Percentiles rank a stretch among this genome's conserved stretches.
Conservation (phyloP, 768 basidiomycete species). For the Crassisporium funariophilum region DNA sequence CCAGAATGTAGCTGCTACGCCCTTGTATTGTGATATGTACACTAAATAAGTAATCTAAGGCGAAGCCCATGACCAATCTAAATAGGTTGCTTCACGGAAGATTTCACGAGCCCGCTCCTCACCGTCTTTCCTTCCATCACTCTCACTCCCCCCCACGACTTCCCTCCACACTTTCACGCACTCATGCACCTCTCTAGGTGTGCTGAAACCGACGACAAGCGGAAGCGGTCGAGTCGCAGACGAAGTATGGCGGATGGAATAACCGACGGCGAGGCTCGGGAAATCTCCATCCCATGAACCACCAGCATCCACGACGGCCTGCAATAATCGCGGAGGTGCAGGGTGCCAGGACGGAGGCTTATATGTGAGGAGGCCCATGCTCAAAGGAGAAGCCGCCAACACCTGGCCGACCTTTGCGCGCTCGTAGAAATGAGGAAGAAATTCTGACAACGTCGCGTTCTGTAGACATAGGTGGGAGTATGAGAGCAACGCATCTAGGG, state of each 20-base stretch:
- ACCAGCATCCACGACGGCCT: constrained; percentile 43
- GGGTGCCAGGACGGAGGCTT: constrained; percentile 75
- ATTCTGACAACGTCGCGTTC: constrained; percentile 60
- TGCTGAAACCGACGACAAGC: constrained; percentile 73
- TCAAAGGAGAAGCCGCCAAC: constrained; percentile 78
- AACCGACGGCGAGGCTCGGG: constrained; percentile 73
- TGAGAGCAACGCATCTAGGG: constrained; percentile 77
- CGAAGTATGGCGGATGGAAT: constrained; percentile 54
- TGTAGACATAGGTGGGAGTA: constrained; percentile 83
- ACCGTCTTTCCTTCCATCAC: constrained; percentile 39
- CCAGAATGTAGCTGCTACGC: background rate
- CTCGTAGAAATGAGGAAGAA: constrained; percentile 54
- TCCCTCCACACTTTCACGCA: constrained; percentile 69
- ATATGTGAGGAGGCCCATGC: constrained; percentile 76
- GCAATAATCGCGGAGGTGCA: constrained; percentile 53
- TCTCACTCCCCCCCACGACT: constrained; percentile 40
- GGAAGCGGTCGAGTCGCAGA: constrained; percentile 48
- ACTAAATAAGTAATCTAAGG: no score
- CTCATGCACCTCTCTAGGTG: constrained; percentile 73
- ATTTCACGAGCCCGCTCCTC: constrained; percentile 45
- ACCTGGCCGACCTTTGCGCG: constrained; percentile 72
- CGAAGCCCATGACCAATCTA: constrained; percentile 77
- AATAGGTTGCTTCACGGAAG: constrained; percentile 52
- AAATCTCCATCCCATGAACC: constrained; percentile 48
- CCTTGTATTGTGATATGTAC: background rate